Conservation (phyloP, 1,284 basidiomycete species). For the Neonothopanus nambi region DNA sequence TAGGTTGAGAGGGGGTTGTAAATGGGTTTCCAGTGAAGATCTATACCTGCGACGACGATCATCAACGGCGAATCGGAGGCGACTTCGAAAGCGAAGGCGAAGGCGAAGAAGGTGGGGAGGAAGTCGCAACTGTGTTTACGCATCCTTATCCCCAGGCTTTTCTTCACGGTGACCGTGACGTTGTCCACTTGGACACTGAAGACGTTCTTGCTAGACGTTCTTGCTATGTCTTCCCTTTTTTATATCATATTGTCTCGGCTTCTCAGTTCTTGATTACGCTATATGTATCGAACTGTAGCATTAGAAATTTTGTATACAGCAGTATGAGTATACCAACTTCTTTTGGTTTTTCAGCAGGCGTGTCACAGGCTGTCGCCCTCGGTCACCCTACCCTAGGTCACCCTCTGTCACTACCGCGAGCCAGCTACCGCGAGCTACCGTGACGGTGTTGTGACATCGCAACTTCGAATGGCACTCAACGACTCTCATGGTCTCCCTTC, state of each 20-base stretch:
- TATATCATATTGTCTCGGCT: not conserved
- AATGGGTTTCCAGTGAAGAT: not conserved
- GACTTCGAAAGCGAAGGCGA: not conserved
- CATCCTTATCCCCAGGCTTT: not conserved
- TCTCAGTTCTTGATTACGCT: not conserved
- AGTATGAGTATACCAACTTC: too few species aligned
- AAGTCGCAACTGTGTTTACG: not conserved
- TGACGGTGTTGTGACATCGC: too few species aligned
- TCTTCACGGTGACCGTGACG: not conserved
- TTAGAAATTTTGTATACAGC: not conserved
- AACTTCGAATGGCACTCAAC: too few species aligned
- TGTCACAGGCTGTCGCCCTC: too few species aligned
- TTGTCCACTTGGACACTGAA: not conserved
- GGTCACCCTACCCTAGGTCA: too few species aligned
- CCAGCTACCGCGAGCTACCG: too few species aligned
- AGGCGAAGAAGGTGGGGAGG: not conserved
- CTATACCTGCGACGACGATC: not conserved
- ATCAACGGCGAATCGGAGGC: not conserved
- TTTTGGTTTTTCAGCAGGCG: too few species aligned
- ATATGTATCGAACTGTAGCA: constrained; percentile 4
- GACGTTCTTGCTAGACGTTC: too few species aligned
- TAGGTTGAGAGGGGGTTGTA: not conserved
- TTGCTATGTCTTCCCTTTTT: not conserved
- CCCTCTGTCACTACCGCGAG: too few species aligned
- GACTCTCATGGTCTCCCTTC: too few species aligned